Base-by-base conservation (phyloP, 805 yeast genomes). In the Candida odintsovae region DNA sequence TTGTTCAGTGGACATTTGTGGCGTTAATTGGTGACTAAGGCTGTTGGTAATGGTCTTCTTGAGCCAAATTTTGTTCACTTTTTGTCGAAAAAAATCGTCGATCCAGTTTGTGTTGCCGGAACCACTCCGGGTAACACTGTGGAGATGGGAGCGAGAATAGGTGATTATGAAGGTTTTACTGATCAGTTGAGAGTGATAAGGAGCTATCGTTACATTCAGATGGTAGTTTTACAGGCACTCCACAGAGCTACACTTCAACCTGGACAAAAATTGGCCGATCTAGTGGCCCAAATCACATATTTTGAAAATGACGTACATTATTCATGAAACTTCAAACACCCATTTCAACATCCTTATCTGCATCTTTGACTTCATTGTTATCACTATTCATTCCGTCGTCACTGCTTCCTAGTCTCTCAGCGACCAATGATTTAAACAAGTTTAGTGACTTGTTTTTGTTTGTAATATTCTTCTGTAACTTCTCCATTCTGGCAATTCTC, bases 401-500 rank as follows among this genome's bases (percentile, higher is more conserved):
- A 33, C 6, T 16, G 13, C 20, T n/a, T 19, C 25, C 39, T 2
- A 56, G 12, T 37, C 57, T 44, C 33, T 49, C 26, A 1, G 43
- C 45, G 2, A 63, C 63, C 33, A 49, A 37, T 5, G 51, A 41
- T 39, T 52, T 55, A 21, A 61, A 57, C n/a, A 48, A 48, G 38
- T 29, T 48, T 31, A 68, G 35, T 5, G 63, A 53, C 18, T 42
- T 52, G 43, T 52, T 55, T 42, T 69, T 68, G 25, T 45, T 48
- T 2, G 50, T 51, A 9, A 65, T 71, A 40, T 70, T 58, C 28
- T 52, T 57, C 31, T 58, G 59, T 45, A 72, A 54, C n/a, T 54
- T 55, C 38, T 61, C 66, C 41, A 74, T 67, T 31, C 62, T 58
- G 22, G 47, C 48, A 36, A 66, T 53, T 37, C 72, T 52, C 16